Conservation (phyloP, 768 basidiomycete species). For the Cubamyces sp. region DNA sequence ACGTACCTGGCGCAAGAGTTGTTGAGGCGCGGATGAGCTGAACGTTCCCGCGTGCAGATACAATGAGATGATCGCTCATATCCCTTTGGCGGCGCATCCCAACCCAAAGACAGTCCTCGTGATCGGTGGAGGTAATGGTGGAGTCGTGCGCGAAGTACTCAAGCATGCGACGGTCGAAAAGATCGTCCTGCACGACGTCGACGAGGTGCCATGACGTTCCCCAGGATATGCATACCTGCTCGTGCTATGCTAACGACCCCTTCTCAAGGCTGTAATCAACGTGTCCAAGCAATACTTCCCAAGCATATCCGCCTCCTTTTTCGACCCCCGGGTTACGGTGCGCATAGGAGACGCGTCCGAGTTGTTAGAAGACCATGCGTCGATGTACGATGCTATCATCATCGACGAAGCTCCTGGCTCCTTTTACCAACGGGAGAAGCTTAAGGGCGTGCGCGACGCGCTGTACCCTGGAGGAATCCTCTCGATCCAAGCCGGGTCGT, state of each 20-base stretch:
- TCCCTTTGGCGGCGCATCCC: conserved; percentile 93
- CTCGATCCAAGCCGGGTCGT: conserved; percentile 93
- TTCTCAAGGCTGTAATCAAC: conserved; percentile 80
- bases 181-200: conserved; percentile 96
- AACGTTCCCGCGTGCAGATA: conserved; percentile 57
- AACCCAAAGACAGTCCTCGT: conserved; percentile 96
- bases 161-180: conserved; percentile 90
- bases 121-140: conserved; percentile 98
- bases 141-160: conserved; percentile 95
- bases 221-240: not conserved
- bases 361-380: conserved; percentile 86
- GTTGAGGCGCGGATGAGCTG: not conserved
- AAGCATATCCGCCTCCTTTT: conserved; percentile 86
- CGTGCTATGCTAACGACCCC: not conserved
- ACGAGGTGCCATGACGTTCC: conserved; percentile 63
- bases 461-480: conserved; percentile 89
- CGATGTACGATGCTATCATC: conserved; percentile 95
- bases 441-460: conserved; percentile 89
- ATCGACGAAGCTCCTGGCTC: conserved; percentile 97
- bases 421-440: conserved; percentile 97
- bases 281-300: conserved; percentile 94
- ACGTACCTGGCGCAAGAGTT: conserved; percentile 37
- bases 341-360: conserved; percentile 96
- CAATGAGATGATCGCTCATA: conserved; percentile 98
- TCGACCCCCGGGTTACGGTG: conserved; percentile 80